Conservation (phyloP, 208 protist genomes). For the Trypanosomatidae sp. region DNA sequence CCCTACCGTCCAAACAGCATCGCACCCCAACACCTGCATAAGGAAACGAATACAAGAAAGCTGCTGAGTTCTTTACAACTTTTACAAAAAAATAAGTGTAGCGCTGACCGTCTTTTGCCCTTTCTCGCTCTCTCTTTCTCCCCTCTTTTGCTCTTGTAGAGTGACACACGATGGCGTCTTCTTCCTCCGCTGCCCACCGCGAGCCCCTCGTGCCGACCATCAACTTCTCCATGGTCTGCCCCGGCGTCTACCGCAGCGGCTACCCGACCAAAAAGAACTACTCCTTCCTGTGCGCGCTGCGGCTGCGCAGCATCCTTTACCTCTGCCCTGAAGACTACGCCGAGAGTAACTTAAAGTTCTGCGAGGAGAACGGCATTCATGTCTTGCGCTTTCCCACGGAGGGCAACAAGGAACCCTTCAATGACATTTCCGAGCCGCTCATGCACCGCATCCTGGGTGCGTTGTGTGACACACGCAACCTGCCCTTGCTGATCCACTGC, state of each 20-base stretch:
- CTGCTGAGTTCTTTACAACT: too few species aligned
- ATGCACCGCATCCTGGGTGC: constrained; percentile 86
- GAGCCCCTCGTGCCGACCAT: constrained; percentile 83
- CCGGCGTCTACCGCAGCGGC: constrained; percentile 95
- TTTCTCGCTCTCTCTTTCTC: too few species aligned
- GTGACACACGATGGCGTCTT: too few species aligned
- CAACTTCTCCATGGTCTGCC: constrained; percentile 97
- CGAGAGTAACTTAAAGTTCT: constrained; percentile 94
- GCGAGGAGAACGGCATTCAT: constrained; percentile 77
- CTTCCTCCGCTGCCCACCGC: too few species aligned
- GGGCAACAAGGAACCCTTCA: constrained; percentile 98
- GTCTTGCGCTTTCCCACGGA: constrained; percentile 95
- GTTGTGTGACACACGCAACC: constrained; percentile 91
- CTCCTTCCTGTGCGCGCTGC: constrained; percentile 94
- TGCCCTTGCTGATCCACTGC: constrained; percentile 97
- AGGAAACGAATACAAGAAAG: too few species aligned
- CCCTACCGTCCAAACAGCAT: too few species aligned
- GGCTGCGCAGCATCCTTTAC: constrained; percentile 94
- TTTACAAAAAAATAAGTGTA: too few species aligned
- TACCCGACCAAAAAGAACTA: constrained; percentile 98
- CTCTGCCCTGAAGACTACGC: constrained; percentile 95
- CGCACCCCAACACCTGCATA: too few species aligned
- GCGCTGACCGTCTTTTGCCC: too few species aligned
- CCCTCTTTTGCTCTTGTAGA: too few species aligned
- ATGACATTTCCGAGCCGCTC: constrained; percentile 94